These are phyloP conservation scores for Myotisia sp. DNA, from an alignment of 2,329 filamentous ascomycete genomes.

Conservation along the genomic window DNA sequence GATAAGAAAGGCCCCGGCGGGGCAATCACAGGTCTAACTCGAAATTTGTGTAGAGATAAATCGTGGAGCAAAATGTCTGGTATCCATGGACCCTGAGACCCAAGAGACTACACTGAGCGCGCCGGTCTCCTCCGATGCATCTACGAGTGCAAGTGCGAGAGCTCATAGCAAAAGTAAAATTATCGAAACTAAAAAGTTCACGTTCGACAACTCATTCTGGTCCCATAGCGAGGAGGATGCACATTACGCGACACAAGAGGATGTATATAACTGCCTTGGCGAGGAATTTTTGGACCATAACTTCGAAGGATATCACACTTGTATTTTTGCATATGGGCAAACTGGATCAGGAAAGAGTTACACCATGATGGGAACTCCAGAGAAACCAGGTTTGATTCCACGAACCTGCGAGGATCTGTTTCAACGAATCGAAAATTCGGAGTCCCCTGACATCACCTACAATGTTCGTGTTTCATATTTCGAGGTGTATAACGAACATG, in stretches of 20 bases:
- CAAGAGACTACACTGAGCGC: slow-evolving; percentile 71
- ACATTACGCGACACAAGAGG: slow-evolving; percentile 83
- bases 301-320: slow-evolving; percentile 97
- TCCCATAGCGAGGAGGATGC: slow-evolving; percentile 66
- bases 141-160: slow-evolving; percentile 34
- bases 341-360: slow-evolving; percentile 97
- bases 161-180: slow-evolving; percentile 53
- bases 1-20: too few species aligned
- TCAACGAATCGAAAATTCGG: slow-evolving; percentile 71
- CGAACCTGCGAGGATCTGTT: slow-evolving; percentile 93
- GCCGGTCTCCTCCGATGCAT: slow-evolving; percentile 42
- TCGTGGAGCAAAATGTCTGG: slow-evolving; percentile 66
- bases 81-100: slow-evolving; percentile 77
- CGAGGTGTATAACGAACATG: slow-evolving; percentile 98
- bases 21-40: too few species aligned
- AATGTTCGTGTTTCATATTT: slow-evolving; percentile 97
- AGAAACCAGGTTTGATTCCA: slow-evolving; percentile 82
- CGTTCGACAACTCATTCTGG: slow-evolving; percentile 98
- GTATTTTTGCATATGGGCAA: slow-evolving; percentile 97
- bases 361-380: slow-evolving; percentile 84
- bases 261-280: slow-evolving; percentile 85
- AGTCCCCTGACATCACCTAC: slow-evolving; percentile 86
- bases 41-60: slow-evolving; percentile 51
- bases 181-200: slow-evolving; percentile 78
- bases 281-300: slow-evolving; percentile 98